phyloP scores from a whole-genome alignment of 345 rosid genomes.

The Eucalyptus marginata region DNA sequence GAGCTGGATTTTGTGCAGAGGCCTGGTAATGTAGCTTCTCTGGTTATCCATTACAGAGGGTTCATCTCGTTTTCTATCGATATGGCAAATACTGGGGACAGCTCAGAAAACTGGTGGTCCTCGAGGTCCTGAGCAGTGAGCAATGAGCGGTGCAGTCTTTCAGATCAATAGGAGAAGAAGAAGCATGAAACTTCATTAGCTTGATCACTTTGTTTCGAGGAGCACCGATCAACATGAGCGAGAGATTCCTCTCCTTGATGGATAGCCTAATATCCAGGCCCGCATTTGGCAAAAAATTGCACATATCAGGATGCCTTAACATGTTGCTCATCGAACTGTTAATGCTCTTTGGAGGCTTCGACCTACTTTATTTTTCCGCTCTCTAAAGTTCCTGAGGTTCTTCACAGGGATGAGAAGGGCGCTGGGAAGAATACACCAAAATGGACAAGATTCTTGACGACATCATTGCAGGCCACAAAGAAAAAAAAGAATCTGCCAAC shows the following conservation, averaged over 20 bases:
- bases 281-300: background rate
- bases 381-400: background rate
- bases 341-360: background rate
- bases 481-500: background rate
- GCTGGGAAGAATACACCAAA: no score
- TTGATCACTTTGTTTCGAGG: background rate
- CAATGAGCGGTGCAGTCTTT: background rate
- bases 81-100: background rate
- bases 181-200: background rate
- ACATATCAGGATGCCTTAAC: background rate
- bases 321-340: background rate
- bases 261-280: background rate
- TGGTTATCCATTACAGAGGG: background rate
- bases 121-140: background rate
- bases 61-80: background rate
- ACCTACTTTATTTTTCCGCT: background rate
- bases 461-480: background rate
- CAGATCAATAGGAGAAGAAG: background rate
- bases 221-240: background rate
- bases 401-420: background rate
- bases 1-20: conserved; percentile 4
- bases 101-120: background rate
- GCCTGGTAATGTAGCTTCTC: conserved; percentile 1
- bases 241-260: background rate
- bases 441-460: no score